These are phyloP conservation scores for Hygrocybe coccinea DNA, from an alignment of 768 basidiomycete genomes.

Conservation along the genomic window DNA sequence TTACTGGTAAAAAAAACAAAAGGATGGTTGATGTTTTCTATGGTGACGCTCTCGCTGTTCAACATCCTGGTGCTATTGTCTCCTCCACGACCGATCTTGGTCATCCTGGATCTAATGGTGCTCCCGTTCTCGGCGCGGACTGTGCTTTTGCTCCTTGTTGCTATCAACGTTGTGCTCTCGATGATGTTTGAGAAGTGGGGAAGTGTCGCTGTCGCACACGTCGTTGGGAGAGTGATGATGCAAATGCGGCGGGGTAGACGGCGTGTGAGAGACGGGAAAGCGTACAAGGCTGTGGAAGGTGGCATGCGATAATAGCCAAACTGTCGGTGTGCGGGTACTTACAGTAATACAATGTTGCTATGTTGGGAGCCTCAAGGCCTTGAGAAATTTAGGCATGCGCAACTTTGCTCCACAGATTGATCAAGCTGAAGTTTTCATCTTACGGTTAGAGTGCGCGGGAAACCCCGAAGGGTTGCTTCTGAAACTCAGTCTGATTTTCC, in stretches of 20 bases:
- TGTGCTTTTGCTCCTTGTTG: slow-evolving; percentile 62
- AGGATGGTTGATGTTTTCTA: slow-evolving; percentile 81
- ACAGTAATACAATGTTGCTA: too few species aligned
- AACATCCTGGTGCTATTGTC: slow-evolving; percentile 72
- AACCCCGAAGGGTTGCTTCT: too few species aligned
- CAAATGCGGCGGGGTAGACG: slow-evolving; percentile 42
- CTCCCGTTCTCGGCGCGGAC: slow-evolving; percentile 65
- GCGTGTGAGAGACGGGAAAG: slow-evolving; percentile 59
- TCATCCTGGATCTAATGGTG: slow-evolving; percentile 70
- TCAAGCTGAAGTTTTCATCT: too few species aligned
- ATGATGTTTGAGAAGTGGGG: slow-evolving; percentile 77
- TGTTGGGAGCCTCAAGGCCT: too few species aligned
- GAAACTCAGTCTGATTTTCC: too few species aligned
- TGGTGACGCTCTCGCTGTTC: slow-evolving; percentile 63
- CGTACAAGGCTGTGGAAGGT: slow-evolving; percentile 82
- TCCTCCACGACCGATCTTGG: slow-evolving; percentile 55
- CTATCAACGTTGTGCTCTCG: slow-evolving; percentile 66
- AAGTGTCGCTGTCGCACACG: slow-evolving; percentile 49
- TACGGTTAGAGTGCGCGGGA: too few species aligned
- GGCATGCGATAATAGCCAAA: slow-evolving; percentile 43
- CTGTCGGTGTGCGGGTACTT: too few species aligned
- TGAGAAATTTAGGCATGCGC: too few species aligned
- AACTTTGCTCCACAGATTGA: too few species aligned
- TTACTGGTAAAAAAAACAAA: too few species aligned
- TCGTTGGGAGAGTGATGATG: slow-evolving; percentile 43